Evolutionary conservation across 2,329 filamentous ascomycete genomes (phyloP).

Genomic region (Fusarium brachygibbosum): DNA sequence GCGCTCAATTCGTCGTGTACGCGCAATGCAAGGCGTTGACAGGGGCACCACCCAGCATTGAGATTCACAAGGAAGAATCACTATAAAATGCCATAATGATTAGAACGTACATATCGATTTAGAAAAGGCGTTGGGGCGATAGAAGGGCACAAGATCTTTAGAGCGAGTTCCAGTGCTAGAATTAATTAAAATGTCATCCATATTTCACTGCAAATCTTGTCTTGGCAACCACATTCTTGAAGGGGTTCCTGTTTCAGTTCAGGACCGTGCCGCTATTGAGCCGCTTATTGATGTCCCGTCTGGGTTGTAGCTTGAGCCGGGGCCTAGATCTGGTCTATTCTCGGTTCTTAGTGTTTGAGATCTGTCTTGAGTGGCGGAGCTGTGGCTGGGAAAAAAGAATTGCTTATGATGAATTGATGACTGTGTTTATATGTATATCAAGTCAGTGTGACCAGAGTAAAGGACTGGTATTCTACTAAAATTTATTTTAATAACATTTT

Average conservation of each 20-base stretch:
- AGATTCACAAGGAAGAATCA: slow-evolving; percentile 65
- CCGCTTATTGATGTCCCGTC: slow-evolving; percentile 32
- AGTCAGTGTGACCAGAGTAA: neutral
- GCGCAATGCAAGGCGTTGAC: slow-evolving; percentile 67
- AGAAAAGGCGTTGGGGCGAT: slow-evolving; percentile 32
- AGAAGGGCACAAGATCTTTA: slow-evolving; percentile 15
- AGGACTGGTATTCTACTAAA: neutral
- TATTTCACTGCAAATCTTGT: neutral
- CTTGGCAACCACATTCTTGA: slow-evolving; percentile 7
- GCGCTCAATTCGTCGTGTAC: slow-evolving; percentile 68
- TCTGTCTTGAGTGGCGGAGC: slow-evolving; percentile 22
- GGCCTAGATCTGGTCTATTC: slow-evolving; percentile 24
- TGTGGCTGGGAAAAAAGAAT: slow-evolving; percentile 11
- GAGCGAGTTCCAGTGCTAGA: slow-evolving; percentile 17
- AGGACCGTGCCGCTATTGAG: slow-evolving; percentile 33
- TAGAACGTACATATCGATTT: neutral
- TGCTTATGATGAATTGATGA: neutral
- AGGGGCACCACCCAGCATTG: slow-evolving; percentile 64
- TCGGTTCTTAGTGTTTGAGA: slow-evolving; percentile 14
- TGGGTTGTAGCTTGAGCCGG: slow-evolving; percentile 16
- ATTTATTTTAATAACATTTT: neutral
- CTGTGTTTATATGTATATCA: neutral
- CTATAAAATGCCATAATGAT: slow-evolving; percentile 31
- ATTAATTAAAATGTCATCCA: neutral
- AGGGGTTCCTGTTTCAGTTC: slow-evolving; percentile 19